These are phyloP conservation scores for Hyaloscypha bicolor DNA, from an alignment of 495 filamentous ascomycete genomes.

Conservation along the genomic window DNA sequence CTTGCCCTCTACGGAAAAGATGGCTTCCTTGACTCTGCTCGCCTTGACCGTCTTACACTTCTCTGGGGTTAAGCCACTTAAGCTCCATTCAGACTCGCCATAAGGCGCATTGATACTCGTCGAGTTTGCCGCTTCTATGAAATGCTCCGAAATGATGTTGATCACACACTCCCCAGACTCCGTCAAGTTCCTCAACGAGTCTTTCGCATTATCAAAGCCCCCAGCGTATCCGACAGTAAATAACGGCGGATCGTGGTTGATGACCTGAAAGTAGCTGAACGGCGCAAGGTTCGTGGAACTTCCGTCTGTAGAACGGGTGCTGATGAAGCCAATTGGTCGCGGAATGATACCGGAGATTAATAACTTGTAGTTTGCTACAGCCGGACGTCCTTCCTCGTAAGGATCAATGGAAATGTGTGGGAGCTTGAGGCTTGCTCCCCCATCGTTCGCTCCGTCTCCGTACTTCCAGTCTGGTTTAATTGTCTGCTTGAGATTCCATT, in stretches of 20 bases:
- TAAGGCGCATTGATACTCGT: slow-evolving; percentile 77
- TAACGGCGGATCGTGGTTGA: slow-evolving; percentile 88
- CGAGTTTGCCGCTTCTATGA: slow-evolving; percentile 85
- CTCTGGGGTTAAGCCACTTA: slow-evolving; percentile 74
- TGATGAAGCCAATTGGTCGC: slow-evolving; percentile 67
- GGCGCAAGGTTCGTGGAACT: slow-evolving; percentile 76
- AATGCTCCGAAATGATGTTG: slow-evolving; percentile 86
- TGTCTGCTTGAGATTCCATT: slow-evolving; percentile 68
- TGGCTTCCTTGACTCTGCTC: slow-evolving; percentile 77
- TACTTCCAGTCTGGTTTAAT: slow-evolving; percentile 73
- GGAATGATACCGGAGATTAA: slow-evolving; percentile 87
- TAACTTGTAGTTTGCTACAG: slow-evolving; percentile 85
- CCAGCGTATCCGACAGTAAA: slow-evolving; percentile 78
- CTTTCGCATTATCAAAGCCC: slow-evolving; percentile 61
- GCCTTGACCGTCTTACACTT: slow-evolving; percentile 66
- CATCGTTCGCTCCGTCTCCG: slow-evolving; percentile 68
- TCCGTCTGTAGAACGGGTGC: slow-evolving; percentile 46
- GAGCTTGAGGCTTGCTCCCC: slow-evolving; percentile 53
- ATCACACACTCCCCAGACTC: slow-evolving; percentile 77
- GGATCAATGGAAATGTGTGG: slow-evolving; percentile 83
- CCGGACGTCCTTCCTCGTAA: slow-evolving; percentile 67
- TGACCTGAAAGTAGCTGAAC: slow-evolving; percentile 81
- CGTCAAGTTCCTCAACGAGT: slow-evolving; percentile 72
- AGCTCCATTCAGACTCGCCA: slow-evolving; percentile 78
- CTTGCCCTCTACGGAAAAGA: slow-evolving; percentile 80